These are phyloP conservation scores for Mycosarcoma mackinlayi DNA, from an alignment of 1,284 basidiomycete species.

Conservation along the genomic window DNA sequence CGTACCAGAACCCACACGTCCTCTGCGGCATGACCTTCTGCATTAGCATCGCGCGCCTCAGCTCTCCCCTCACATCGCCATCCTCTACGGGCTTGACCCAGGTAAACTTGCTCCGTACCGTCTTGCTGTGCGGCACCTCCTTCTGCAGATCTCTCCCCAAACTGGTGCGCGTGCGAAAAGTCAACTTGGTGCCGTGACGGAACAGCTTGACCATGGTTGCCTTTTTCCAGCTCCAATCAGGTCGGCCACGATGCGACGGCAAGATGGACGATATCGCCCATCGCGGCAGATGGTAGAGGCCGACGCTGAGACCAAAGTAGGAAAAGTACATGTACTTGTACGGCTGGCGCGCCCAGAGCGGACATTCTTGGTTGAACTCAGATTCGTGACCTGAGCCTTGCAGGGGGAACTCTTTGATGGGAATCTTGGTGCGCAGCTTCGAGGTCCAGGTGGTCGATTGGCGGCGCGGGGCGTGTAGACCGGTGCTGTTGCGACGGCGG, in stretches of 20 bases:
- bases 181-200: slow-evolving; percentile 55
- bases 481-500: slow-evolving; percentile 2
- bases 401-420: slow-evolving; percentile 59
- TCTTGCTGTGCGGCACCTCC: slow-evolving; percentile 58
- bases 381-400: slow-evolving; percentile 56
- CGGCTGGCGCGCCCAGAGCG: slow-evolving; percentile 59
- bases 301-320: slow-evolving; percentile 60
- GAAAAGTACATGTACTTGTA: slow-evolving; percentile 59
- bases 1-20: slow-evolving; percentile 63
- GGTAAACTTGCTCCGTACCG: slow-evolving; percentile 54
- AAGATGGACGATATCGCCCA: slow-evolving; percentile 50
- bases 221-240: slow-evolving; percentile 61
- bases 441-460: slow-evolving; percentile 41
- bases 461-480: slow-evolving; percentile 13
- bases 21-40: slow-evolving; percentile 44
- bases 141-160: slow-evolving; percentile 51
- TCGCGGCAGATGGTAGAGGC: slow-evolving; percentile 50
- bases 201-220: slow-evolving; percentile 58
- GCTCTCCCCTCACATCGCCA: slow-evolving; percentile 52
- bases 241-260: slow-evolving; percentile 43
- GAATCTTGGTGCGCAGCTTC: slow-evolving; percentile 45
- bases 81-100: slow-evolving; percentile 54
- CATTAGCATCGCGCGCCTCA: slow-evolving; percentile 50
- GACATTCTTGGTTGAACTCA: slow-evolving; percentile 58
- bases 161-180: slow-evolving; percentile 58